Evolutionary conservation across 164 flowering plant species (phyloP).

Genomic region (Magnolia changhungtana): DNA sequence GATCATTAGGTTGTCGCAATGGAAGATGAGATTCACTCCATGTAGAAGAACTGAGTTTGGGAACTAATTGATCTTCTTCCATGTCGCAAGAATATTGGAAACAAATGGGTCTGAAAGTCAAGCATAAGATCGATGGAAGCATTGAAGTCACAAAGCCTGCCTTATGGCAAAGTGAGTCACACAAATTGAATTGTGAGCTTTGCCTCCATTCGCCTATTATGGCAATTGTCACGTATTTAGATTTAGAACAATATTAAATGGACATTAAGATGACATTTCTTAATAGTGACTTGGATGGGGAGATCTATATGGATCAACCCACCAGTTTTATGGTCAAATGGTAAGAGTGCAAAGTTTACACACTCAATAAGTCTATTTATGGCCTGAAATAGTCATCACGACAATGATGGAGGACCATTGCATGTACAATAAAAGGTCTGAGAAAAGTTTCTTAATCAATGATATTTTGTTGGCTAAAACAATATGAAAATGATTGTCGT

Average conservation of each 20-base stretch:
- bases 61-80: not conserved
- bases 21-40: not conserved
- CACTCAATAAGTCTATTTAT: not conserved
- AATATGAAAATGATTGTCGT: no score
- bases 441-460: no score
- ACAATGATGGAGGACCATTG: no score
- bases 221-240: not conserved
- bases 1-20: not conserved
- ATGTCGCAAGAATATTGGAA: not conserved
- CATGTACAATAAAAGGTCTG: no score
- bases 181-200: not conserved
- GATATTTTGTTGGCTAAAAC: no score
- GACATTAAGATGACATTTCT: not conserved
- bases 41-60: not conserved
- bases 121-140: not conserved
- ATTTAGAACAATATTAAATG: not conserved
- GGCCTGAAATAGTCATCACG: no score
- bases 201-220: not conserved
- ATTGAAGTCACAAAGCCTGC: not conserved
- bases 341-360: not conserved
- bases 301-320: not conserved
- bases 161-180: not conserved
- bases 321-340: not conserved
- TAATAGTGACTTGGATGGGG: not conserved
- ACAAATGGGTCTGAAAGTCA: not conserved